Base-by-base conservation (phyloP, 1,139 yeast genomes). In the Blastobotrys illinoisensis region DNA sequence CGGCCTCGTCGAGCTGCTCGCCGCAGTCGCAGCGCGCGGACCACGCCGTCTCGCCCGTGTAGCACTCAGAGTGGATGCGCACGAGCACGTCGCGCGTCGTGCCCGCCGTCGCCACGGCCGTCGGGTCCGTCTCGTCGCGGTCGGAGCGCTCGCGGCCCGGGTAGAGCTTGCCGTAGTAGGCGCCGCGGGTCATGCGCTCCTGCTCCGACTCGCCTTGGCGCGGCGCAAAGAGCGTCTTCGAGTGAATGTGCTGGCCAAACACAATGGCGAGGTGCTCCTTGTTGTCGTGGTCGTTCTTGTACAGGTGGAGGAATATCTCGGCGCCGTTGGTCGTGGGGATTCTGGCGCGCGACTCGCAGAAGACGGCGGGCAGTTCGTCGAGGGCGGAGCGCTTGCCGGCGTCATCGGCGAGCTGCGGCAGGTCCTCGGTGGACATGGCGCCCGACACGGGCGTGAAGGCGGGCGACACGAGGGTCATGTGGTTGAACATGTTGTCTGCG, bases 1-100 rank as follows among this genome's bases (percentile, higher is more conserved):
- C 99, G 1, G 99, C 98, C 71, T 95, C 97, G 71, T 93, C 97
- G 64, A 95, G 88, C 74, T 95, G 99, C 71, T 95, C 99, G 13
- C 99, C 99, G 72, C 99, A 95, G 71, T 95, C 99, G 71, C 99
- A 95, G 54, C 99, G 80, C 1, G 99, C 98, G 56, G 95, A 84
- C 97, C 99, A 95, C 11, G 98, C 98, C 1, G 97, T 93, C 69
- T 95, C 99, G 6, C 99, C 99, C 0, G 99, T 95, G 73, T 93
- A 95, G 71, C 99, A 95, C 69, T 95, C 99, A 5, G 96, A 88
- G 68, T 95, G 99, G 61, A 95, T 90, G 59, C 99, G 79, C 61
- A 86, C 82, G 69, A 89, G 66, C 60, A 88, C 75, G 55, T 67
- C 71, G 53, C 52, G 52, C 47, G 63, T 60, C 66, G 32, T 19